A percentile compares a stretch with the other conserved stretches of the same genome.
Evolutionary conservation across 139 green algal genomes (phyloP).

Genomic region (Ettlia oleoabundans): DNA sequence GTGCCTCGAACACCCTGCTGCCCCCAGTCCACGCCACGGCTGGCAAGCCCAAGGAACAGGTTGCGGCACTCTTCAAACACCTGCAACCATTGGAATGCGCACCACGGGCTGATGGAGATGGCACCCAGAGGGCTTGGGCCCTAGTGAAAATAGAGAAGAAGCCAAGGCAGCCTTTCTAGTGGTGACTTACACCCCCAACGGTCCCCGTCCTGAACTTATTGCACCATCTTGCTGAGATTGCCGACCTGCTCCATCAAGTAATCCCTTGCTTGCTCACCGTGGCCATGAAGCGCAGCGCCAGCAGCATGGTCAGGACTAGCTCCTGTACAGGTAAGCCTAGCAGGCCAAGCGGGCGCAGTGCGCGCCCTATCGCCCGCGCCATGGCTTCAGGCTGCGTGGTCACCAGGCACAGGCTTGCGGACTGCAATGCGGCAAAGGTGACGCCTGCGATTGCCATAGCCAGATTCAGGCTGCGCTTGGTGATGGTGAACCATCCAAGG

Average conservation of each 20-base stretch:
- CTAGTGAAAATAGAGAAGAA: too few relatives aligned
- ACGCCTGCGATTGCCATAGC: constrained; percentile 26
- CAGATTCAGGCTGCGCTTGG: constrained; percentile 40
- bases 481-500: constrained; percentile 41
- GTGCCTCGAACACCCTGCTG: constrained; percentile 28
- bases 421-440: constrained; percentile 46
- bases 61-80: constrained; percentile 51
- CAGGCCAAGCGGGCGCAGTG: constrained; percentile 40
- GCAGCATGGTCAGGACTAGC: constrained; percentile 45
- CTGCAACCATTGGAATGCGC: too few relatives aligned
- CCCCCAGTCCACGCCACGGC: constrained; percentile 40
- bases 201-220: too few relatives aligned
- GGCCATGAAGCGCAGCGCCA: constrained; percentile 49
- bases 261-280: constrained; percentile 29
- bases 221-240: too few relatives aligned
- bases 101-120: too few relatives aligned
- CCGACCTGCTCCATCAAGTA: too few relatives aligned
- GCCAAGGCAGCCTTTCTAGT: not conserved
- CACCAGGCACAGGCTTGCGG: constrained; percentile 50
- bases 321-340: constrained; percentile 36
- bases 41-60: constrained; percentile 47
- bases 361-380: constrained; percentile 31
- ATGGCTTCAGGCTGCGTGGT: constrained; percentile 47
- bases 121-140: too few relatives aligned
- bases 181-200: not conserved